Evolutionary conservation across 78 protist genomes (phyloP), one percentile per base, ranked within the genome.

Genomic region (Dictyostelium purpureum): DNA sequence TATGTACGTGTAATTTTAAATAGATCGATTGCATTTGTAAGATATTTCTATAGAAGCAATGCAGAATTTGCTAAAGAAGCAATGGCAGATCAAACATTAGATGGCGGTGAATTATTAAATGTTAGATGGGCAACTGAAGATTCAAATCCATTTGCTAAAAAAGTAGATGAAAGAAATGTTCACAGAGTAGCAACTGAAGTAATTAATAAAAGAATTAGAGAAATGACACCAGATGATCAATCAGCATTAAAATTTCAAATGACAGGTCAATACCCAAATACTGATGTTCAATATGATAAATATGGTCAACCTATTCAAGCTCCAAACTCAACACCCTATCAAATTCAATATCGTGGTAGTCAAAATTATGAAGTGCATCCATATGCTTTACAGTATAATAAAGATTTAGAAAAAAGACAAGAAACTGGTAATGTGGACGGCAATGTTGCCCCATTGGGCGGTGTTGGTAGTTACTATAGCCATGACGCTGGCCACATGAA

Each of bases 1-100:
- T 88, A 88, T 57, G 94, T 92, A 14, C 66, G 95, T 51, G 87
- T 82, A 24, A 92, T 92, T 38, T 1, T 52, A 12, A 70, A 65
- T 40, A 92, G 87, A 75, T 71, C 91, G 28, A 92, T 92, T 52
- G 90, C 95, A n/a, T 92, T 92, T 61, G 95, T 92, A 18, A 42
- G 88, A 52, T 92, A 85, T 69, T 40, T 78, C 52, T 47, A 61
- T 74, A 73, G 95, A 51, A 67, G 91, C 16, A 37, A 79, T 1
- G 90, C 95, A 45, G 95, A 92, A 66, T 92, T 92, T 74, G 95
- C 95, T 18, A 92, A 92, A 65, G 91, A 82, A 11, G 91, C 95
- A 33, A 92, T 92, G 95, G 21, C 88, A 19, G 95, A 92, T 52
- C 95, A 92, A 49, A 65, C 81, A 18, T 67, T 92, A 33, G 90